These are phyloP conservation scores for Claviceps sp. DNA, from an alignment of 2,329 filamentous ascomycete species.

Conservation along the genomic window DNA sequence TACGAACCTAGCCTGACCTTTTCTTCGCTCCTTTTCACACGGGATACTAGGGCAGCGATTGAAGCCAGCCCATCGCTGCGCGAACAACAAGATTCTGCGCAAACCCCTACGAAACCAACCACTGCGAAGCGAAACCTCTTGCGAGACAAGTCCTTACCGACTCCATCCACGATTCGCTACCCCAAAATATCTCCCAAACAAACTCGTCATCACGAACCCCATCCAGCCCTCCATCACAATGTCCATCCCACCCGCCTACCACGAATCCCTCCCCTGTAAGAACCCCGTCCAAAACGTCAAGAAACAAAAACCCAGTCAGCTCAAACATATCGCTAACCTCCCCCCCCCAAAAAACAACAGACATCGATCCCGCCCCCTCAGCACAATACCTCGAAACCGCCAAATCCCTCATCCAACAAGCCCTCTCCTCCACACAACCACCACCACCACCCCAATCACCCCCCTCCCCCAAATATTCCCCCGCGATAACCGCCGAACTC, in stretches of 20 bases:
- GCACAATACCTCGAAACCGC: conserved; percentile 50
- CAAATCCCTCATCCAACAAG: conserved; percentile 53
- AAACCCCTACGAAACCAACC: too few relatives aligned
- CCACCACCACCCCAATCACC: background rate
- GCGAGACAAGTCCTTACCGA: too few relatives aligned
- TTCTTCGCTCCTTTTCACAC: too few relatives aligned
- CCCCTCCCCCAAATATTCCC: background rate
- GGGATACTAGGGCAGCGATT: too few relatives aligned
- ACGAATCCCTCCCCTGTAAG: conserved; percentile 73
- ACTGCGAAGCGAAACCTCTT: too few relatives aligned
- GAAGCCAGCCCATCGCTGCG: too few relatives aligned
- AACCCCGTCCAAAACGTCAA: conserved; percentile 1
- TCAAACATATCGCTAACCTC: background rate
- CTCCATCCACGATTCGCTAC: too few relatives aligned
- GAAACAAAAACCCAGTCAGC: background rate
- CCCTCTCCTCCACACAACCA: conserved; percentile 23
- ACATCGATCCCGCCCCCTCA: conserved; percentile 67
- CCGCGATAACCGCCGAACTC: background rate
- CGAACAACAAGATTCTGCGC: too few relatives aligned
- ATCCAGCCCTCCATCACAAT: background rate
- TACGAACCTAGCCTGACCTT: too few relatives aligned
- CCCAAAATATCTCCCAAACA: too few relatives aligned
- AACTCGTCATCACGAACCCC: too few relatives aligned
- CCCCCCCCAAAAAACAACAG: conserved; percentile 27
- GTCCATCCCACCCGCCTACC: conserved; percentile 31